Conservation (phyloP, 805 yeast genomes). For the Yamadazyma kitorensis region DNA sequence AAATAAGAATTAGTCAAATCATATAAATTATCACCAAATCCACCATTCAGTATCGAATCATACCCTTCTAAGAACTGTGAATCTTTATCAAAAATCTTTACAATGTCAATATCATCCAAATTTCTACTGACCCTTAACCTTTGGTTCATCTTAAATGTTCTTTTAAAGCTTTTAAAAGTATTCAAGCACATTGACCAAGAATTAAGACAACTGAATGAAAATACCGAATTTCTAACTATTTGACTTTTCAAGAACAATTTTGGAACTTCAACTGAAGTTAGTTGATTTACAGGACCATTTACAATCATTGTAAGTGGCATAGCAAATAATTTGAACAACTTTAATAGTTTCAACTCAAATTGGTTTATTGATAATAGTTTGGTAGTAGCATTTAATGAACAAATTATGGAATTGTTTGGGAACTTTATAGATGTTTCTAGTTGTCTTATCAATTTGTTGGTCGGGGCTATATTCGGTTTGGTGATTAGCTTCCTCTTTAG, state of each 20-base stretch:
- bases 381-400: slow-evolving; percentile 1
- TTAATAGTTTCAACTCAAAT: slow-evolving; percentile 10
- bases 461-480: slow-evolving; percentile 1
- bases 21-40: neutral
- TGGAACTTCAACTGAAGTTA: slow-evolving; percentile 5
- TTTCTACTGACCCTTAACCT: neutral
- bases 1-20: slow-evolving; percentile 5
- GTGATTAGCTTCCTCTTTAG: neutral
- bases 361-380: slow-evolving; percentile 2
- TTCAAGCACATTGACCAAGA: slow-evolving; percentile 6
- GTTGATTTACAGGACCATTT: slow-evolving; percentile 3
- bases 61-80: slow-evolving; percentile 4
- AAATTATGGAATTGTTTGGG: neutral
- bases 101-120: neutral
- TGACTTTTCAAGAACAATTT: slow-evolving; percentile 2
- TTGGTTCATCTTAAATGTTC: neutral
- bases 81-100: slow-evolving; percentile 1
- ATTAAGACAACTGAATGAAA: slow-evolving; percentile 7
- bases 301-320: slow-evolving; percentile 3
- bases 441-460: slow-evolving; percentile 5
- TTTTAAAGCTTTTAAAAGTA: no score
- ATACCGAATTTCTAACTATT: slow-evolving; percentile 9
- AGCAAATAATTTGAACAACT: slow-evolving; percentile 2
- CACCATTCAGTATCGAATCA: neutral
- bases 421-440: no score